Conservation (phyloP, 305 asterid species). For the Fraxinus floribunda region DNA sequence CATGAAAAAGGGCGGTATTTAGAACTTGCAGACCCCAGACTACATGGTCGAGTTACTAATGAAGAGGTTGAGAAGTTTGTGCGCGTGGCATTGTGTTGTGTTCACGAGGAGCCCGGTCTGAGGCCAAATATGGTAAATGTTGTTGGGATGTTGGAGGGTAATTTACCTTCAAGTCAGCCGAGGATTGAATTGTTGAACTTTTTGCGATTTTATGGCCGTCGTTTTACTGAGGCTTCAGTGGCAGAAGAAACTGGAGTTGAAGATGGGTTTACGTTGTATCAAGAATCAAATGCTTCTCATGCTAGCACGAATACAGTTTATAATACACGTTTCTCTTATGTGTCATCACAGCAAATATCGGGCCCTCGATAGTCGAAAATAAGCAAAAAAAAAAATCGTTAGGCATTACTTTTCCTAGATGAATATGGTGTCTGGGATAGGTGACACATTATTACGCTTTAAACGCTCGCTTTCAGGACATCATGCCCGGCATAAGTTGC, state of each 20-base stretch:
- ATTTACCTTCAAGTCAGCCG: constrained; percentile 28
- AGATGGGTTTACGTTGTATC: constrained; percentile 17
- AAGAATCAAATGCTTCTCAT: constrained; percentile 28
- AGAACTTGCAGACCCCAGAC: constrained; percentile 53
- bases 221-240: constrained; percentile 35
- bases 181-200: constrained; percentile 50
- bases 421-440: neutral
- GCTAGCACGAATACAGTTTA: constrained; percentile 35
- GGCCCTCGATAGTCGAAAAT: constrained; percentile 47
- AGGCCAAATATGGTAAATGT: constrained; percentile 57
- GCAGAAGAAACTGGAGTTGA: constrained; percentile 28
- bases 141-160: constrained; percentile 60
- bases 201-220: constrained; percentile 55
- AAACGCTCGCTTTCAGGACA: neutral
- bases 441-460: neutral
- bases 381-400: neutral
- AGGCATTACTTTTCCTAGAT: neutral
- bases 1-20: constrained; percentile 44
- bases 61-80: constrained; percentile 56
- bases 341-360: constrained; percentile 53
- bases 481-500: neutral
- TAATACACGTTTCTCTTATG: constrained; percentile 29
- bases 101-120: constrained; percentile 53
- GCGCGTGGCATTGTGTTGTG: constrained; percentile 53
- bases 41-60: constrained; percentile 31